A percentile compares a stretch with the other conserved stretches of the same genome.
Evolutionary conservation across 2,329 filamentous ascomycete genomes (phyloP).

Genomic region (Dactylonectria macrodidyma): DNA sequence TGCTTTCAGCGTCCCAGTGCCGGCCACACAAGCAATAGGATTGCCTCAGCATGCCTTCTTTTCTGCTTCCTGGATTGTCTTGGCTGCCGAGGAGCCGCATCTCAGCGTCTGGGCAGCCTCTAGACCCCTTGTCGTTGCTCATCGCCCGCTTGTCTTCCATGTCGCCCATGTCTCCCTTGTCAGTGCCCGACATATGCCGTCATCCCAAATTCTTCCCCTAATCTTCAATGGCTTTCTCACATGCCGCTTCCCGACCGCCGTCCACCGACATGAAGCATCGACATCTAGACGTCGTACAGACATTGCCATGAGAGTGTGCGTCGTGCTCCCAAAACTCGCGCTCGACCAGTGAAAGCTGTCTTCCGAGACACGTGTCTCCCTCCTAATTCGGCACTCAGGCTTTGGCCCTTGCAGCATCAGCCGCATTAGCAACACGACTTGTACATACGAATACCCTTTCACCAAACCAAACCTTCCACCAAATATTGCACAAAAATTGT

Average conservation of each 20-base stretch:
- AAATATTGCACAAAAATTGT: not conserved
- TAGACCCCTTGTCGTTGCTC: too few species aligned
- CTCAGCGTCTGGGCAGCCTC: constrained; percentile 11
- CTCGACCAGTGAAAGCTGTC: constrained; percentile 15
- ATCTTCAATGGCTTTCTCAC: not conserved
- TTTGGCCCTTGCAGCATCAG: constrained; percentile 17
- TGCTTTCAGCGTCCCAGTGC: not conserved
- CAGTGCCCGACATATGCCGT: constrained; percentile 25
- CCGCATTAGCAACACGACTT: too few species aligned
- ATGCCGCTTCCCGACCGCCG: not conserved
- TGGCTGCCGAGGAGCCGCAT: constrained; percentile 34
- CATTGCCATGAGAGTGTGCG: not conserved
- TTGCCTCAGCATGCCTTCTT: constrained; percentile 14
- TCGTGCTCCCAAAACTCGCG: not conserved
- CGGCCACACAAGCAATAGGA: constrained; percentile 1
- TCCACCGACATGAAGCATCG: not conserved
- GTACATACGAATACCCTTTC: not conserved
- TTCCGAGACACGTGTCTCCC: constrained; percentile 21
- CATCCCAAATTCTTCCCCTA: constrained; percentile 1
- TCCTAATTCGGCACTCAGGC: constrained; percentile 12
- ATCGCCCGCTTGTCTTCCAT: not conserved
- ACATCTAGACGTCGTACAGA: not conserved
- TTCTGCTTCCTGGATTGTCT: constrained; percentile 18
- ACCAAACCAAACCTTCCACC: not conserved
- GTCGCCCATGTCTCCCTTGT: constrained; percentile 13